phyloP scores from a whole-genome alignment of 2,329 filamentous ascomycete species.

The Pseudogymnoascus sp. region DNA sequence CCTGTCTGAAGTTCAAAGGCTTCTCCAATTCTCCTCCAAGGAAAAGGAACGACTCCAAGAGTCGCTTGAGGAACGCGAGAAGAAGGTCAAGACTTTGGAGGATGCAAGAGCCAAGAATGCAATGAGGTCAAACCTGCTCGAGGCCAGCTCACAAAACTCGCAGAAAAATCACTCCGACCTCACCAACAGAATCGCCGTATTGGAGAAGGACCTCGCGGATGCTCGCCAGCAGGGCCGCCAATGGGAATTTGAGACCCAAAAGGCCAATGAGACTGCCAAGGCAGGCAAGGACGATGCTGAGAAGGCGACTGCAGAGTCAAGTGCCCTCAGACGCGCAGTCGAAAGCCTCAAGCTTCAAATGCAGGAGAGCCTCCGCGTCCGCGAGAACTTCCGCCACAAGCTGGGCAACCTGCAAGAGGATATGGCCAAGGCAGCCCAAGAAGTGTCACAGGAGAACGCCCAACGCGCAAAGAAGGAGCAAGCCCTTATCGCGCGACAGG shows the following conservation, averaged over 20 bases:
- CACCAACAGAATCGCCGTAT: conserved; percentile 43
- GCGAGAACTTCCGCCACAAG: conserved; percentile 75
- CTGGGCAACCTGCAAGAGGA: conserved; percentile 81
- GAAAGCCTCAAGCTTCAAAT: conserved; percentile 68
- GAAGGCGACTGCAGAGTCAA: conserved; percentile 51
- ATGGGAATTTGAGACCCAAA: conserved; percentile 54
- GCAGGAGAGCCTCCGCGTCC: conserved; percentile 75
- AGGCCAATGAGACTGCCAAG: conserved; percentile 54
- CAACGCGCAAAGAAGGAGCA: conserved; percentile 71
- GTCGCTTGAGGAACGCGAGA: conserved; percentile 60
- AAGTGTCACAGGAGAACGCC: conserved; percentile 76
- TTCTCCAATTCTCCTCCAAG: conserved; percentile 58
- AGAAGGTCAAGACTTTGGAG: conserved; percentile 53
- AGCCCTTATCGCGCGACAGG: conserved; percentile 67
- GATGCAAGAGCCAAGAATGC: conserved; percentile 44
- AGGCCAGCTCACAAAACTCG: conserved; percentile 53
- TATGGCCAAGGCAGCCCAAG: conserved; percentile 68
- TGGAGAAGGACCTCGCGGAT: conserved; percentile 47
- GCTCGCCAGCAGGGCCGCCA: conserved; percentile 49
- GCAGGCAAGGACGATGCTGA: conserved; percentile 52
- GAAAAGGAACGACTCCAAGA: conserved; percentile 59
- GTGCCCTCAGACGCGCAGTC: conserved; percentile 65
- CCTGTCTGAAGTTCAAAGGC: conserved; percentile 61
- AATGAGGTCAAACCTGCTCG: conserved; percentile 58
- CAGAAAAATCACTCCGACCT: conserved; percentile 47